Evolutionary conservation across 768 basidiomycete genomes (phyloP), one percentile per base, ranked within the genome.

Genomic region (Scleroderma citrinum): DNA sequence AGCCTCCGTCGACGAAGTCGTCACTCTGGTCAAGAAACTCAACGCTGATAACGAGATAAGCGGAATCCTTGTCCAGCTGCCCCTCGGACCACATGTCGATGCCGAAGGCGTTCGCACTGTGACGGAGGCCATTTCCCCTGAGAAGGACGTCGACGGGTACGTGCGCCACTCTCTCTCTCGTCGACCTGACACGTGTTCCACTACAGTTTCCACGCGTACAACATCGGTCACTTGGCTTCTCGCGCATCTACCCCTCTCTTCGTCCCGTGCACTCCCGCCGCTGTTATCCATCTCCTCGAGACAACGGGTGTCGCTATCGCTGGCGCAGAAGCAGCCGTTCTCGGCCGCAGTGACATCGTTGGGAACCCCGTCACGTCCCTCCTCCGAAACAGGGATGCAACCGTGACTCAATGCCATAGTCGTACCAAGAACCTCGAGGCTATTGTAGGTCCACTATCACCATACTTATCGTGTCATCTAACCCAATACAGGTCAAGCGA

Each of bases 351-450:
- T 62, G 96, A 99, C 63, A 98, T 99, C 59, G 96, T 99, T 48
- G 96, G 96, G 47, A 95, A 82, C 58, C 96, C 96, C 24, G 93
- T 97, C 44, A 84, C 85, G 32, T 86, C 91, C 30, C 84, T 99
- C 77, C 75, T 99, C 46, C 76, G 92, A 58, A 87, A 85, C 64
- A 81, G 79, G 52, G 88, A 98, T 63, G 94, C 96, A 2, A 99
- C 96, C 19, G 92, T 98, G 53, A 98, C 93, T 19, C 95, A 97
- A 67, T 98, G 95, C 68, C 96, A 99, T 68, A 93, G 91, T 56
- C 78, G 81, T 35, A 94, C 95, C 47, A 81, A 81, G 68, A 81
- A 92, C 58, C 74, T 98, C 37, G 76, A 85, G 53, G 74, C 77
- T 31, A 81, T 94, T 57, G 92, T 92, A 62, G 53, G 85, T 68